These are phyloP conservation scores for Potentilla sterilis DNA, from an alignment of 306 rosid genomes.

Conservation along the genomic window DNA sequence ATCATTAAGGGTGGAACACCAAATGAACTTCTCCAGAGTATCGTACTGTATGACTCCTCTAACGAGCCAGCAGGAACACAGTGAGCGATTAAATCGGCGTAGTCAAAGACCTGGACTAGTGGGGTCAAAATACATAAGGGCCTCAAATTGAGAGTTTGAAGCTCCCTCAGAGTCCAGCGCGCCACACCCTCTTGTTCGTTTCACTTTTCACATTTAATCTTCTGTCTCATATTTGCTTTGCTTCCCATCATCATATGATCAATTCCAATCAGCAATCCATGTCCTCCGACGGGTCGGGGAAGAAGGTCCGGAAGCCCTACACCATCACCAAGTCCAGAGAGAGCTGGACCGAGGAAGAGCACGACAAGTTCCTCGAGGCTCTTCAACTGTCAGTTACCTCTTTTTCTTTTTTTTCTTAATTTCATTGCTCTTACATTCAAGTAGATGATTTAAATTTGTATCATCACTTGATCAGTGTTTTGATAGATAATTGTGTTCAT, in stretches of 20 bases:
- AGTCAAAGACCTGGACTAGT: constrained; percentile 14
- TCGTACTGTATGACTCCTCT: background rate
- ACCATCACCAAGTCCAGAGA: constrained; percentile 95
- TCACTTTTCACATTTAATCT: background rate
- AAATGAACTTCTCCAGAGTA: background rate
- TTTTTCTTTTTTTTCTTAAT: background rate
- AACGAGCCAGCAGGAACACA: background rate
- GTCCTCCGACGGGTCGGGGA: constrained; percentile 55
- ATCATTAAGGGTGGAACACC: background rate
- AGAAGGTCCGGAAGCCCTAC: constrained; percentile 90
- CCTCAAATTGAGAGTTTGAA: constrained; percentile 23
- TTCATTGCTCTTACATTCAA: background rate
- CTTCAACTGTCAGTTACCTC: constrained; percentile 66
- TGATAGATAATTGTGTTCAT: background rate
- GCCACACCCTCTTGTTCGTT: constrained; percentile 29
- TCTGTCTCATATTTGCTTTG: background rate
- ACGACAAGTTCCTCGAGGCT: constrained; percentile 95
- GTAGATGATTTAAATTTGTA: background rate
- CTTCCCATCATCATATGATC: constrained; percentile 17
- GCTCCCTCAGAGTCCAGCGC: constrained; percentile 23
- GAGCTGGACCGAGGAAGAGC: constrained; percentile 96
- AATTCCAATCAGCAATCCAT: constrained; percentile 47
- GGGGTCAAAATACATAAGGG: constrained; percentile 33
- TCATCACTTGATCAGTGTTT: background rate
- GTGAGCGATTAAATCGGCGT: constrained; percentile 42